Evolutionary conservation across 2,329 filamentous ascomycete genomes (phyloP).

Genomic region (Exophiala viscosa): DNA sequence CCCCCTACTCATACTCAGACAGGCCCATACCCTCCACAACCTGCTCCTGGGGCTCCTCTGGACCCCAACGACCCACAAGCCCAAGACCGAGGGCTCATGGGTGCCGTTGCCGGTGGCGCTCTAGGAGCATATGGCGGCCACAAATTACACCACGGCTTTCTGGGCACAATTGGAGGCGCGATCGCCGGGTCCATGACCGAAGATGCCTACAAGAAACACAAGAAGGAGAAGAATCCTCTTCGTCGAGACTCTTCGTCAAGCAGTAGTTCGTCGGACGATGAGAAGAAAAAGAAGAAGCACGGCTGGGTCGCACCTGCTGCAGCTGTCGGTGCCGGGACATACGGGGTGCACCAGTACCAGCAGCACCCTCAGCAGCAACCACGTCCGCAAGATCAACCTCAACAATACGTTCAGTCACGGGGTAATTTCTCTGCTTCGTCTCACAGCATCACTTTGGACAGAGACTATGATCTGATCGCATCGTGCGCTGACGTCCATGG

Average conservation of each 20-base stretch:
- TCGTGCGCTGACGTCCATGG: conserved; percentile 34
- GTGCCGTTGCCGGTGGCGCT: conserved; percentile 45
- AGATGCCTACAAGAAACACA: conserved; percentile 41
- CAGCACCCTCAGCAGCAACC: conserved; percentile 10
- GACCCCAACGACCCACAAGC: background rate
- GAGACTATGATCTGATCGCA: conserved; percentile 36
- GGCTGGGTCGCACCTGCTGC: conserved; percentile 8
- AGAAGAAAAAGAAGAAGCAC: conserved; percentile 23
- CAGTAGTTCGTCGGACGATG: conserved; percentile 22
- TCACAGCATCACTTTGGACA: conserved; percentile 35
- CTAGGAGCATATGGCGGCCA: conserved; percentile 45
- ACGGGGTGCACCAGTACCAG: conserved; percentile 12
- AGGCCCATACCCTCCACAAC: background rate
- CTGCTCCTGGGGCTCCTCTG: background rate
- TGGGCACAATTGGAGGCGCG: conserved; percentile 47
- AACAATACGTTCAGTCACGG: conserved; percentile 4
- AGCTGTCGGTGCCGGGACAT: conserved; percentile 11
- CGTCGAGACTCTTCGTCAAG: conserved; percentile 20
- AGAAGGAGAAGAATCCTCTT: conserved; percentile 24
- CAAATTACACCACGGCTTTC: conserved; percentile 45
- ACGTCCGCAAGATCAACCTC: background rate
- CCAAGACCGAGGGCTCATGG: conserved; percentile 44
- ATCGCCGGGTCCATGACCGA: conserved; percentile 46
- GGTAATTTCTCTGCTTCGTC: conserved; percentile 40
- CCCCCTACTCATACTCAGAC: background rate